phyloP scores from a whole-genome alignment of 1,284 basidiomycete genomes.

The Fomitopsis betulina region DNA sequence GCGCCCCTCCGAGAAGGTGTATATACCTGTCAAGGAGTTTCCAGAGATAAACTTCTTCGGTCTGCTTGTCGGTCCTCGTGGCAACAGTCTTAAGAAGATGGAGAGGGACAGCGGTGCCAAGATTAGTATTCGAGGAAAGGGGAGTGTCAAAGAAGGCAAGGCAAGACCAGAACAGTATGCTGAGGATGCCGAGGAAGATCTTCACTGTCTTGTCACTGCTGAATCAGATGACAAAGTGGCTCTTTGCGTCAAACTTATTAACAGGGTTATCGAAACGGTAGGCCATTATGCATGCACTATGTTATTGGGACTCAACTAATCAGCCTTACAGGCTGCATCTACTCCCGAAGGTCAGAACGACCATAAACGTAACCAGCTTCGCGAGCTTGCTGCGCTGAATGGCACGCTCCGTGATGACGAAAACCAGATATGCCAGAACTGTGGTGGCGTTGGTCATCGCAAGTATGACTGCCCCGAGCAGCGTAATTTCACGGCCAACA shows the following conservation, averaged over 20 bases:
- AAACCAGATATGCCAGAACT: slow-evolving; percentile 98
- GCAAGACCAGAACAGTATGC: slow-evolving; percentile 89
- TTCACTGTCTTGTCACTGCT: slow-evolving; percentile 95
- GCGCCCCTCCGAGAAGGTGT: slow-evolving; percentile 95
- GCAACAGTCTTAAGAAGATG: slow-evolving; percentile 99
- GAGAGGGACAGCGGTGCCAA: slow-evolving; percentile 97
- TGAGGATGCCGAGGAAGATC: slow-evolving; percentile 97
- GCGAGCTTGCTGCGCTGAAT: slow-evolving; percentile 96
- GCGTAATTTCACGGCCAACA: slow-evolving; percentile 94
- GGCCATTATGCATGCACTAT: slow-evolving; percentile 25
- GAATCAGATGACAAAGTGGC: slow-evolving; percentile 92
- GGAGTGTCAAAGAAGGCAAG: slow-evolving; percentile 98
- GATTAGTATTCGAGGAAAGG: slow-evolving; percentile 97
- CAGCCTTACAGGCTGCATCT: slow-evolving; percentile 76
- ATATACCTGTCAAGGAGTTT: slow-evolving; percentile 99
- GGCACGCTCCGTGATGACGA: slow-evolving; percentile 99
- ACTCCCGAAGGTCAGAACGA: slow-evolving; percentile 99
- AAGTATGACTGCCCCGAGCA: slow-evolving; percentile 98
- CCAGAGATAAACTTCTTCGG: slow-evolving; percentile 99
- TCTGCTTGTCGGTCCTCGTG: slow-evolving; percentile 94
- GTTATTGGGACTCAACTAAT: neutral
- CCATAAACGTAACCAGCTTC: slow-evolving; percentile 98
- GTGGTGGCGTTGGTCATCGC: slow-evolving; percentile 90
- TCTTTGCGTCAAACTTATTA: slow-evolving; percentile 91
- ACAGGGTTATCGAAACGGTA: slow-evolving; percentile 97